Base-by-base conservation (phyloP, 2,329 filamentous ascomycete genomes). In the Dactylella cylindrospora region DNA sequence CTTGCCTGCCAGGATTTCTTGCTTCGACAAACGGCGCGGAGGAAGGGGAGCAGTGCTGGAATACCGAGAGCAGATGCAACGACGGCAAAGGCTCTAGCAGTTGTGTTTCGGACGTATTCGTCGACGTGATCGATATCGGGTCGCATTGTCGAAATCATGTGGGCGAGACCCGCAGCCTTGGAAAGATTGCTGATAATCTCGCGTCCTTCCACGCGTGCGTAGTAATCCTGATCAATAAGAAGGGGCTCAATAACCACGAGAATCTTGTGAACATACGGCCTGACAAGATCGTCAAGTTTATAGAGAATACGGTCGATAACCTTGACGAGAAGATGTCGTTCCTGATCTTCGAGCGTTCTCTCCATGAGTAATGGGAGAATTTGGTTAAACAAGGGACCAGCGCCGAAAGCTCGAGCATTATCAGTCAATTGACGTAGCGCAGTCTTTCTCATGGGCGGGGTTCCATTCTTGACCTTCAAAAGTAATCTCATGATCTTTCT, bases 71-170 rank as follows among this genome's bases (percentile, higher is more conserved):
- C 93, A 15, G 91, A 96, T 2, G 93, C 93, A 29, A 98, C 93
- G 5, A 98, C 93, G 20, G 93, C 93, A 71, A 98, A 98, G 1
- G 93, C 93, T 77, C 93, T 81, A 50, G 93, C 93, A 1, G 93
- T 98, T 1, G 93, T 98, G 74, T 98, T 98, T 71, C 93, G 84
- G 9, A 98, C 94, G 72, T 98, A 98, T 73, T 98, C 93, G 70
- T 98, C 93, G 20, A 94, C 88, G 70, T 98, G 93, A 69, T 98
- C 93, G 67, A 98, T 95, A 80, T 98, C 93, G 0, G 93, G 94
- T 70, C 93, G 82, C 93, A 98, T 98, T 6, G 90, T 95, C 75
- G 90, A 95, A 73, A 98, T 98, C 93, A 98, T 98, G 68, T 94
- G 93, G 13, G 93, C 93, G 50, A 98, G 81, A 71, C 93, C 94